Conservation (phyloP, 2,329 filamentous ascomycete species). For the Biscogniauxia mediterranea region DNA sequence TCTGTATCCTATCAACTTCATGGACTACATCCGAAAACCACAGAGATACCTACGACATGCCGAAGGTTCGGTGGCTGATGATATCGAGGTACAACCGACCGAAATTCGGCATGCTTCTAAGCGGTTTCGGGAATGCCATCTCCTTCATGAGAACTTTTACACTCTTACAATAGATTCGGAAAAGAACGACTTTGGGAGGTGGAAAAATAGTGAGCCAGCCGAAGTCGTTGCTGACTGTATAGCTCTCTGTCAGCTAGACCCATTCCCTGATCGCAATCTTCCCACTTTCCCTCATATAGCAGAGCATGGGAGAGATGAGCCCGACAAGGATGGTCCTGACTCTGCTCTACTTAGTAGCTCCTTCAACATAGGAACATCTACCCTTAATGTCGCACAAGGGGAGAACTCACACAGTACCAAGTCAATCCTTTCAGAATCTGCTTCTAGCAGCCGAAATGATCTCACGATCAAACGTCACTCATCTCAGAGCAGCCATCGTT, state of each 20-base stretch:
- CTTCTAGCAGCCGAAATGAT: constrained; percentile 38
- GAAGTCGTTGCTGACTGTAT: constrained; percentile 81
- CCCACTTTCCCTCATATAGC: constrained; percentile 22
- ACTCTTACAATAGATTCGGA: constrained; percentile 77
- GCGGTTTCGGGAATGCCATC: constrained; percentile 68
- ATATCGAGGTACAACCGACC: constrained; percentile 74
- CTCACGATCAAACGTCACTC: constrained; percentile 40
- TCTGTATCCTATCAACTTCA: constrained; percentile 80
- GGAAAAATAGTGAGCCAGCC: constrained; percentile 75
- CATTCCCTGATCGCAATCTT: constrained; percentile 14
- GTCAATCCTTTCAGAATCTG: constrained; percentile 47
- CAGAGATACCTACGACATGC: constrained; percentile 74
- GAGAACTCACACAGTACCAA: constrained; percentile 54
- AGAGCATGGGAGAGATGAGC: constrained; percentile 28
- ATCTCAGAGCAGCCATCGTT: constrained; percentile 53
- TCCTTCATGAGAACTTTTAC: constrained; percentile 83
- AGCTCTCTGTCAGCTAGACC: constrained; percentile 53
- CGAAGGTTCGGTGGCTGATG: constrained; percentile 66
- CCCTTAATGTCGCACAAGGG: constrained; percentile 29
- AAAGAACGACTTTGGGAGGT: constrained; percentile 71
- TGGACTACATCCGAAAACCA: constrained; percentile 82
- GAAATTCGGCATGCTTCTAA: constrained; percentile 76
- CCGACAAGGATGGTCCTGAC: constrained; percentile 36
- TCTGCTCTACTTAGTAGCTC: constrained; percentile 42
- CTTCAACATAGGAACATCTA: constrained; percentile 20